Percentiles rank a stretch among this genome's conserved stretches.
Evolutionary conservation across 768 basidiomycete species (phyloP).

Genomic region (Botryobasidium botryosum): DNA sequence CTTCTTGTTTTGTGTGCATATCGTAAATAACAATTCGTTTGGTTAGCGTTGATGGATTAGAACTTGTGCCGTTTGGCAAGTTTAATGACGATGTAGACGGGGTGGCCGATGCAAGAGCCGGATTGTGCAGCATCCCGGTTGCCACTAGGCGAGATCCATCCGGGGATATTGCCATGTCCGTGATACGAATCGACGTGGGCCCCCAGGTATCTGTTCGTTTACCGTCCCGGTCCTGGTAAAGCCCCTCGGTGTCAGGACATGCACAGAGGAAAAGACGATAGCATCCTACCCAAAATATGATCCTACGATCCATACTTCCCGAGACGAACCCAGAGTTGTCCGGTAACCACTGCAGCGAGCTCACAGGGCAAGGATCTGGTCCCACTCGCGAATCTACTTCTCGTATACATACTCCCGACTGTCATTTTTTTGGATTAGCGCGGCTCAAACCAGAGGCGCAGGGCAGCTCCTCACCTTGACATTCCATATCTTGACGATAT

Average conservation of each 20-base stretch:
- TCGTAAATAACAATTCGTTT: conserved; percentile 60
- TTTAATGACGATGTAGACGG: conserved; percentile 8
- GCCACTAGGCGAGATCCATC: conserved; percentile 71
- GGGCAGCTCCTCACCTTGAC: conserved; percentile 38
- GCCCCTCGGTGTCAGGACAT: no score
- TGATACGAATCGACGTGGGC: conserved; percentile 57
- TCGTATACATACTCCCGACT: conserved; percentile 62
- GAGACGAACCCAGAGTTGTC: conserved; percentile 85
- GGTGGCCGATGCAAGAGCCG: no score
- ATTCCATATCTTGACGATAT: conserved; percentile 78
- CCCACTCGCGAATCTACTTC: conserved; percentile 46
- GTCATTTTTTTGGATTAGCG: conserved; percentile 10
- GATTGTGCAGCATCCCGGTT: no score
- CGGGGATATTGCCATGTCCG: conserved; percentile 74
- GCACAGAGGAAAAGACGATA: no score
- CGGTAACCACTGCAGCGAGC: conserved; percentile 73
- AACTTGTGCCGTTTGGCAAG: not conserved
- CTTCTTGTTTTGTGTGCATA: conserved; percentile 44
- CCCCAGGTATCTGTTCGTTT: conserved; percentile 54
- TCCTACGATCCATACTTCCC: conserved; percentile 68
- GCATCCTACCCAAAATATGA: conserved; percentile 59
- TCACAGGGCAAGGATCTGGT: conserved; percentile 72
- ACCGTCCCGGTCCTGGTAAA: conserved; percentile 57
- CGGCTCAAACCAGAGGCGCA: conserved; percentile 3
- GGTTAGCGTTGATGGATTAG: conserved; percentile 19